Conservation (phyloP, 1,139 yeast species). For the Casaregolazyma suthepensis region DNA sequence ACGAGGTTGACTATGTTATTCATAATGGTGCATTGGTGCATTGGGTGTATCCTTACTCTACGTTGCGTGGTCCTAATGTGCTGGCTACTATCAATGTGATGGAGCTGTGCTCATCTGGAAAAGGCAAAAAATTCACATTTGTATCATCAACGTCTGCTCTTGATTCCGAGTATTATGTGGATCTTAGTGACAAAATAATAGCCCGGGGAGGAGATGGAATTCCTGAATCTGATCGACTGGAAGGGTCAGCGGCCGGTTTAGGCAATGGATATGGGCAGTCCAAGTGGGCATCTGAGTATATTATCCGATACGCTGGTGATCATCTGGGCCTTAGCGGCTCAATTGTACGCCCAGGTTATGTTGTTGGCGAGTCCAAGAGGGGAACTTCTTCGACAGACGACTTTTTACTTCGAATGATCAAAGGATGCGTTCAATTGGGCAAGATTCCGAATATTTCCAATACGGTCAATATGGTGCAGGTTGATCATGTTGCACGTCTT, state of each 20-base stretch:
- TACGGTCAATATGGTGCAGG: conserved; percentile 94
- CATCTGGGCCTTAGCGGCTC: conserved; percentile 76
- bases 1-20: conserved; percentile 69
- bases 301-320: conserved; percentile 80
- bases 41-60: conserved; percentile 95
- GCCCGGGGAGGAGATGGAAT: conserved; percentile 66
- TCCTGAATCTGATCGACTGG: conserved; percentile 72
- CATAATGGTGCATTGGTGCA: conserved; percentile 98
- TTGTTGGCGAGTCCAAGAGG: conserved; percentile 74
- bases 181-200: conserved; percentile 64
- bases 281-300: conserved; percentile 94
- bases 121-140: conserved; percentile 79
- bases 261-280: conserved; percentile 96
- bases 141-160: conserved; percentile 93
- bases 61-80: conserved; percentile 89
- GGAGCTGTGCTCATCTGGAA: conserved; percentile 70
- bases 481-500: conserved; percentile 93
- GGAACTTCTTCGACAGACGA: conserved; percentile 96
- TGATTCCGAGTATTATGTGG: conserved; percentile 75
- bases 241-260: conserved; percentile 74
- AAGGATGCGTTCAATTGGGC: conserved; percentile 89
- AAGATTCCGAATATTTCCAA: conserved; percentile 78
- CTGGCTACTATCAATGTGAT: conserved; percentile 79
- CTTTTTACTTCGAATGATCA: conserved; percentile 86
- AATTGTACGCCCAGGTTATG: conserved; percentile 92